Evolutionary conservation across 768 basidiomycete genomes (phyloP).

Genomic region (Amanita muscaria): DNA sequence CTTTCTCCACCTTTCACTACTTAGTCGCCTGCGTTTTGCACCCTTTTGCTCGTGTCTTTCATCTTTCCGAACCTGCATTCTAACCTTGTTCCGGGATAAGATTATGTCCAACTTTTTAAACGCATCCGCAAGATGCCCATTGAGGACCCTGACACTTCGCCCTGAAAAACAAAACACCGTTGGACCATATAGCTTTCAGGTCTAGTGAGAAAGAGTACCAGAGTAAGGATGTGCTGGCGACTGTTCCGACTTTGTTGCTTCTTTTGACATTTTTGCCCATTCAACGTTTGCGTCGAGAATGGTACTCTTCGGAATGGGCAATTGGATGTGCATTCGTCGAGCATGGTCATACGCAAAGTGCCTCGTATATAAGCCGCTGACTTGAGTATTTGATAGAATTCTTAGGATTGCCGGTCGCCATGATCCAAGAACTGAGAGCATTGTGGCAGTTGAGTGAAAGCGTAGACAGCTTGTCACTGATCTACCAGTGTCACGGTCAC

Average conservation of each 20-base stretch:
- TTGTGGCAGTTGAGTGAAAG: neutral
- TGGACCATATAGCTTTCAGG: neutral
- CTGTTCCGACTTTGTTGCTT: neutral
- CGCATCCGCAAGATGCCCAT: conserved; percentile 36
- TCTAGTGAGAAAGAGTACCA: conserved; percentile 29
- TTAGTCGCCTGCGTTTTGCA: conserved; percentile 63
- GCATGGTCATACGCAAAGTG: neutral
- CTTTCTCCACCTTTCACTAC: conserved; percentile 71
- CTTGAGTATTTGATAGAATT: neutral
- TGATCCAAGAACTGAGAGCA: conserved; percentile 3
- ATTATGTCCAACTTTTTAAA: conserved; percentile 42
- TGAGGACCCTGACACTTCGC: conserved; percentile 43
- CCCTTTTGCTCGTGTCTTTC: conserved; percentile 80
- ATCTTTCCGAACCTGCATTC: conserved; percentile 35
- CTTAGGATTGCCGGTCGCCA: neutral
- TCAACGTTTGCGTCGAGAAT: neutral
- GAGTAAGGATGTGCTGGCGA: conserved; percentile 45
- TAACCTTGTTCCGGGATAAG: conserved; percentile 48
- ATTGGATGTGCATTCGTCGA: too few species aligned
- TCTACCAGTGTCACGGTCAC: conserved; percentile 9
- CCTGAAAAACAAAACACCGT: conserved; percentile 33
- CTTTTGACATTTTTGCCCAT: conserved; percentile 7
- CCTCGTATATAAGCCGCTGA: neutral
- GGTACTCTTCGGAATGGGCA: neutral
- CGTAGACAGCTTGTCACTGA: too few species aligned